Percentiles rank a stretch among this genome's conserved stretches.
Conservation (phyloP, 805 yeast genomes). For the Hanseniaspora vineae region DNA sequence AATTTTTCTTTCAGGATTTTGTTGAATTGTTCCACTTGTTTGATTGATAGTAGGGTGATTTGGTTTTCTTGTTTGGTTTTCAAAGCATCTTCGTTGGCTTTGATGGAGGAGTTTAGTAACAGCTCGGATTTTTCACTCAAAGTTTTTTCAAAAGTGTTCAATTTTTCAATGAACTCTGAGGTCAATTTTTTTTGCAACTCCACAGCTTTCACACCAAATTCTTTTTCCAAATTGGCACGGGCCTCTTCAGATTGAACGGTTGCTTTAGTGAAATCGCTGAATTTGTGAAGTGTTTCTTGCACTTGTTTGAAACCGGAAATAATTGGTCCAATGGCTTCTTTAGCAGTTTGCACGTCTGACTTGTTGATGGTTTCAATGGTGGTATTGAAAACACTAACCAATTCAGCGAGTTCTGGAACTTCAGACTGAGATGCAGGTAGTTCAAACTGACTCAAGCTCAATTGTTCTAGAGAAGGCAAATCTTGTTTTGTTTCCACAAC, state of each 20-base stretch:
- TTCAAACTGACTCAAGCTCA: background rate
- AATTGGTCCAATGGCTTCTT: constrained; percentile 2
- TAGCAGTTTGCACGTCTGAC: constrained; percentile 1
- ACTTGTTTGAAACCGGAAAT: constrained; percentile 1
- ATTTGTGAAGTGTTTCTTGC: background rate
- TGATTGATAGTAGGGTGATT: constrained; percentile 50
- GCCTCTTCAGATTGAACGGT: too few relatives aligned
- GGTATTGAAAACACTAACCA: constrained; percentile 1
- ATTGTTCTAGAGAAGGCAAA: background rate
- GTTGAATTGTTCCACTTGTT: constrained; percentile 56
- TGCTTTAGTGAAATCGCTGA: too few relatives aligned
- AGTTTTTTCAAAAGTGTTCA: constrained; percentile 45
- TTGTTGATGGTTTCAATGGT: constrained; percentile 3
- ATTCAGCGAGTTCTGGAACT: constrained; percentile 2
- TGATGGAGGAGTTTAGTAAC: constrained; percentile 50
- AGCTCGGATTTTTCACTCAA: constrained; percentile 47
- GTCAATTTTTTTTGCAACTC: constrained; percentile 43
- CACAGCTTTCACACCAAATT: constrained; percentile 14
- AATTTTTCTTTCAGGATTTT: constrained; percentile 43
- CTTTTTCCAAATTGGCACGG: constrained; percentile 10
- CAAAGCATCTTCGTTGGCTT: constrained; percentile 51
- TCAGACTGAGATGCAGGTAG: background rate
- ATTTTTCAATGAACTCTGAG: constrained; percentile 45
- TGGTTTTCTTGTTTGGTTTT: constrained; percentile 63
- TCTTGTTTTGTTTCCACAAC: too few relatives aligned